phyloP scores from a whole-genome alignment of 768 basidiomycete genomes.

The Mycena pura region DNA sequence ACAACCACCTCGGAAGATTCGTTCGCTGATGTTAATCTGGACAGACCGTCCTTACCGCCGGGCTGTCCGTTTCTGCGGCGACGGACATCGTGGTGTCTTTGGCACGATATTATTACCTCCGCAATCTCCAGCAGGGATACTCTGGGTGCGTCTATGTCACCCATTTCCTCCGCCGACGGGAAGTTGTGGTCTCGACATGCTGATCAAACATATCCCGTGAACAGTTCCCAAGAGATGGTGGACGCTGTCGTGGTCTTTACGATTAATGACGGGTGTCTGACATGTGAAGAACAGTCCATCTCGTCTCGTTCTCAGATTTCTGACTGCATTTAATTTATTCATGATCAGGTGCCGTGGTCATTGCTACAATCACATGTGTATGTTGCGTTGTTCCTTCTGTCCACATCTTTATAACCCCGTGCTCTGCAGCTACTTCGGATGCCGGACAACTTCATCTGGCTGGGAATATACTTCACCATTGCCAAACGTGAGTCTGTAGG shows the following conservation, averaged over 20 bases:
- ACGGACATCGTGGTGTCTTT: conserved; percentile 19
- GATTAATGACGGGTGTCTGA: conserved; percentile 13
- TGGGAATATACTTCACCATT: conserved; percentile 19
- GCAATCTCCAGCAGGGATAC: conserved; percentile 21
- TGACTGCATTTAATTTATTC: too few relatives aligned
- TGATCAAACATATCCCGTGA: neutral
- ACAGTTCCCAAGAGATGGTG: conserved; percentile 14
- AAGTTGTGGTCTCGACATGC: too few relatives aligned
- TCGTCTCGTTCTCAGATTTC: neutral
- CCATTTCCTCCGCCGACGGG: too few relatives aligned
- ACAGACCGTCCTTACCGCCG: neutral
- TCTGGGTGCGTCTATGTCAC: conserved; percentile 8
- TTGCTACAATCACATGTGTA: conserved; percentile 14
- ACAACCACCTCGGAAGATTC: too few relatives aligned
- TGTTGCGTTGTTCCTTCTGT: neutral
- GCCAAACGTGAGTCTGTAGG: conserved; percentile 12
- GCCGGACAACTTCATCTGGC: conserved; percentile 18
- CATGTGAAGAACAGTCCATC: neutral
- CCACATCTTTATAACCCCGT: neutral
- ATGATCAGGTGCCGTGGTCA: too few relatives aligned
- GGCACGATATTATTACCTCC: conserved; percentile 20
- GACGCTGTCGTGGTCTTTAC: conserved; percentile 19
- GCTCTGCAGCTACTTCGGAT: conserved; percentile 3
- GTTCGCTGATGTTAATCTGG: too few relatives aligned
- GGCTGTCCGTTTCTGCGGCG: conserved; percentile 11